Conservation (phyloP, 495 filamentous ascomycete genomes). For the Parathielavia appendiculata region DNA sequence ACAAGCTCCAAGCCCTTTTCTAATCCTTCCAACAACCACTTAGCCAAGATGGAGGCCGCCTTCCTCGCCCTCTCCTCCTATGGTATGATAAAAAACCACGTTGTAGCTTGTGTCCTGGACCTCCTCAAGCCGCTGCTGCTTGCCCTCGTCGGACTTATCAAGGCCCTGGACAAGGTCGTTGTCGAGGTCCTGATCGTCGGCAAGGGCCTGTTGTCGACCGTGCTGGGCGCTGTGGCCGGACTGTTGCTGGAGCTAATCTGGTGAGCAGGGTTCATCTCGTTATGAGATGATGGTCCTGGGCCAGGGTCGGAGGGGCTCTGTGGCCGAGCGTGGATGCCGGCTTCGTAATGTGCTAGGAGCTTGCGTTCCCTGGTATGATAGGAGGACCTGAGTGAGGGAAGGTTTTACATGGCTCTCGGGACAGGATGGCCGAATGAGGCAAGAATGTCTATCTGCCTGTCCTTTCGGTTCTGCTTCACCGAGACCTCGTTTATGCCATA, state of each 20-base stretch:
- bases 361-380: background rate
- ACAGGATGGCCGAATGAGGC: too few relatives aligned
- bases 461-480: background rate
- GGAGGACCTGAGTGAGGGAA: too few relatives aligned
- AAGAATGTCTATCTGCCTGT: background rate
- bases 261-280: background rate
- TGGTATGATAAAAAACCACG: too few relatives aligned
- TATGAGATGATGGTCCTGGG: background rate
- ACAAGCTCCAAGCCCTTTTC: background rate
- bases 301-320: too few relatives aligned
- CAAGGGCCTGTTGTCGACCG: constrained; percentile 28
- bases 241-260: constrained; percentile 30
- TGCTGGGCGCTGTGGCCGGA: constrained; percentile 33
- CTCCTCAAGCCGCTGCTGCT: constrained; percentile 33
- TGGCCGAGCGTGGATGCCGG: background rate
- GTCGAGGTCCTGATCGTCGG: constrained; percentile 31
- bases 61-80: constrained; percentile 33
- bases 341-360: background rate
- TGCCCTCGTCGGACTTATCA: constrained; percentile 31
- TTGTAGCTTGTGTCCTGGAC: constrained; percentile 33
- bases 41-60: constrained; percentile 36
- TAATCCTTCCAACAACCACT: background rate
- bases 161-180: constrained; percentile 35
- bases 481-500: too few relatives aligned
- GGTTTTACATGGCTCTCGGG: too few relatives aligned